Evolutionary conservation across 1,139 yeast genomes (phyloP), one percentile per base, ranked within the genome.

Genomic region (Pichia sp.): DNA sequence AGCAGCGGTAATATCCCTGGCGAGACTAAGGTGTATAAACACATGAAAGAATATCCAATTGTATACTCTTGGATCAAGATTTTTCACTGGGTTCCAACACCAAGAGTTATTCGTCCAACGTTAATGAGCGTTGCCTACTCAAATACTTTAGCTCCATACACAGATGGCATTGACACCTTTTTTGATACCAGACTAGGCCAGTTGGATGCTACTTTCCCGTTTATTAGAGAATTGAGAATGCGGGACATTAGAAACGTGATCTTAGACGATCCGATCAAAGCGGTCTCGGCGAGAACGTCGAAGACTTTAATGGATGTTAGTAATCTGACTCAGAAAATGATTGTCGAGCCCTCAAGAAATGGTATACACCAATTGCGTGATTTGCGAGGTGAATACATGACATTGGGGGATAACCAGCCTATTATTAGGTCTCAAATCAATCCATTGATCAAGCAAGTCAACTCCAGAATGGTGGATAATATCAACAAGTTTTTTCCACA

Each of bases 381-480:
- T 17, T 5, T 37, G 6, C 33, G 42, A 11, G 37, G 38, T 18
- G 28, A 29, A 13, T 29, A 31, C 25, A 64, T 70, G 44, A 57
- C 69, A 30, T 64, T 72, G 10, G n/a, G 20, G n/a, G 63, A 75
- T 28, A 85, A 84, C 14, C 75, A 74, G 49, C 80, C 82, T 27
- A 55, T 77, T 32, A 50, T 82, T 29, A 65, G 82, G 45, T 64
- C 79, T 15, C 69, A 72, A 29, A 56, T 77, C 22, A 88, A 83
- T 51, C 84, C 86, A 5, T 29, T 79, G 14, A 62, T 81, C 30
- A 66, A 61, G 31, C 87, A 88, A 15, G 36, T 77, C 28, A 84
- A 83, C 58, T 60, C 65, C 32, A 60, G 65, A 29, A 55, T 82
- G 41, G 77, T 72, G 46, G 56, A 62, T 6, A 48, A 64, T 27